Evolutionary conservation across 176 grass and related monocot species (phyloP), one percentile per base, ranked within the genome.

Genomic region (Phoenix roebelenii): DNA sequence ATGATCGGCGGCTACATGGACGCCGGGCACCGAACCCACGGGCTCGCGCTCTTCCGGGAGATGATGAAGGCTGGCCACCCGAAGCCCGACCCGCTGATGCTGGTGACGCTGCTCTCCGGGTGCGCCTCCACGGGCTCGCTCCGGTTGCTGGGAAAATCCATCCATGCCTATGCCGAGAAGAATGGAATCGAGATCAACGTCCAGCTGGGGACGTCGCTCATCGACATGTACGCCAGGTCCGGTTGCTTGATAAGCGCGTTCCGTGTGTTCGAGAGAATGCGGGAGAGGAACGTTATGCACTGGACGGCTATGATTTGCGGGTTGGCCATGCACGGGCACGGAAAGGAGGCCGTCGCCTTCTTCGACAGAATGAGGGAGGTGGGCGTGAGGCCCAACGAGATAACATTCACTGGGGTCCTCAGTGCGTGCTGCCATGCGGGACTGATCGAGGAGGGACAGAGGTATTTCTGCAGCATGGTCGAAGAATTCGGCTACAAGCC

Each of bases 221-320:
- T 89, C 19, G 73, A 80, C 57, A 74, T 59, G 69, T 84, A 84
- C n/a, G 48, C 69, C 50, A 89, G 83, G 73, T 51, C 49, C 6
- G 50, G 61, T 3, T 63, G 10, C 60, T 62, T 84, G 18, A 63
- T 65, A 23, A 73, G 64, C 4, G 80, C 73, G 22, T 71, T 19
- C 30, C 53, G 23, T 22, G 52, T 80, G 18, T 89, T 89, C 53
- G 57, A 25, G 2, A 18, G 5, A 15, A 66, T 89, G 12, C 69
- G 59, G 17, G 22, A 44, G 4, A 73, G 52, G 65, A 67, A 71
- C 23, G 77, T 84, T 23, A 67, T 74, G 69, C 80, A 83, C 57
- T 84, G 73, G 80, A 89, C 73, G 10, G 64, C 68, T 2, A 89
- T 89, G 85, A 83, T 84, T 32, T 77, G 69, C 54, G 76, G 77